These are phyloP conservation scores for Amoebophrya sp. DNA, from an alignment of 169 alveolate genomes.

Conservation along the genomic window DNA sequence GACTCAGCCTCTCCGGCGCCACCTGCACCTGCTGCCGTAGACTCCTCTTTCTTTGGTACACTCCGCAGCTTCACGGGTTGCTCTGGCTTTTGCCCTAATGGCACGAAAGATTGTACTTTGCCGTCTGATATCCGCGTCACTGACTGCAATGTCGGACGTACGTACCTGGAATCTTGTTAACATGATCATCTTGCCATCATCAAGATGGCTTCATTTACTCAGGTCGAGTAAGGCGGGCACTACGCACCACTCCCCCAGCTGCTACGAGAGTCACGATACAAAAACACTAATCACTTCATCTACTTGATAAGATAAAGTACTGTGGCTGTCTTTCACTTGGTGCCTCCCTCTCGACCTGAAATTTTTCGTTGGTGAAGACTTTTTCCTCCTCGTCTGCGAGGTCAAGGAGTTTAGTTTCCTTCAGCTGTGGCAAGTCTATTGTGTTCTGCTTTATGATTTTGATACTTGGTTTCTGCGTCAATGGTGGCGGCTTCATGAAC, in stretches of 20 bases:
- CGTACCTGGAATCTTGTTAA: neutral
- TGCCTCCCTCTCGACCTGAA: constrained; percentile 9
- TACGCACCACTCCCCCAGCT: too few species aligned
- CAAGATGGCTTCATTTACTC: neutral
- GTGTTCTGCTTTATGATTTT: neutral
- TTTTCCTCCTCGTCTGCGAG: neutral
- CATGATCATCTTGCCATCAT: neutral
- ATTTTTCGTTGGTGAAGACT: neutral
- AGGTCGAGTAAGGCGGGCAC: too few species aligned
- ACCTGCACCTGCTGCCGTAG: neutral
- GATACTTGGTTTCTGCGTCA: neutral
- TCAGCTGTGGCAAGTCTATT: neutral
- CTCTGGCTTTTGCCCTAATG: constrained; percentile 1
- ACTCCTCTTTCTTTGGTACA: neutral
- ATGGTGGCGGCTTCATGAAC: constrained; percentile 15
- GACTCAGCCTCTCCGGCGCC: neutral
- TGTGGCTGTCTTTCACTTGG: neutral
- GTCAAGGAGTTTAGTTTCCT: neutral
- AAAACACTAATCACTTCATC: neutral
- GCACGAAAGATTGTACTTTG: neutral
- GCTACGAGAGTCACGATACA: too few species aligned
- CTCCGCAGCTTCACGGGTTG: constrained; percentile 4
- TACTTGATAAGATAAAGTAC: neutral
- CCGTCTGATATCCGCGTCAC: neutral
- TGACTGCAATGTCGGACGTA: neutral